These are phyloP conservation scores for Penicillium crystallinum DNA, from an alignment of 495 filamentous ascomycete genomes.

Conservation along the genomic window DNA sequence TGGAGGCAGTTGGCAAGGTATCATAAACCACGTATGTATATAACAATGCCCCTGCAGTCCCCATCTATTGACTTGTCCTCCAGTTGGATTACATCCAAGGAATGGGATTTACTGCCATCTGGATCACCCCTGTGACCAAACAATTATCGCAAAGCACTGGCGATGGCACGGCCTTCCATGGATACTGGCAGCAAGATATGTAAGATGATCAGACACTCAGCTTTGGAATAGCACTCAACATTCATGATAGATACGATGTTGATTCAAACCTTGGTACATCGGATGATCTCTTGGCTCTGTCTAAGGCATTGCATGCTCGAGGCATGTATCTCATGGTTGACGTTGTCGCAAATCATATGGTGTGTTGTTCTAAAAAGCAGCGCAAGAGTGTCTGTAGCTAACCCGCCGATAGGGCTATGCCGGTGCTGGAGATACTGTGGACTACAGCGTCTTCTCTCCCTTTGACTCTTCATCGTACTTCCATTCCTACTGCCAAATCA, in stretches of 20 bases:
- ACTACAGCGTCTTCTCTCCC: slow-evolving; percentile 59
- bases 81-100: slow-evolving; percentile 54
- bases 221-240: not conserved
- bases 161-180: slow-evolving; percentile 61
- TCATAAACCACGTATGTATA: slow-evolving; percentile 56
- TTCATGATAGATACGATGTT: slow-evolving; percentile 43
- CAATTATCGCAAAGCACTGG: slow-evolving; percentile 49
- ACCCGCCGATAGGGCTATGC: slow-evolving; percentile 54
- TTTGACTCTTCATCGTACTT: slow-evolving; percentile 62
- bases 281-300: slow-evolving; percentile 56
- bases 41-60: not conserved
- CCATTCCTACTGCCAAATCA: slow-evolving; percentile 61
- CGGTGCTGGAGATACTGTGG: slow-evolving; percentile 50
- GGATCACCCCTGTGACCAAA: slow-evolving; percentile 72
- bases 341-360: slow-evolving; percentile 74
- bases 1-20: slow-evolving; percentile 68
- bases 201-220: slow-evolving; percentile 1
- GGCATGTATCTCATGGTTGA: slow-evolving; percentile 80
- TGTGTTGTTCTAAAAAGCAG: slow-evolving; percentile 32
- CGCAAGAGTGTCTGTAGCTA: slow-evolving; percentile 62
- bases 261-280: slow-evolving; percentile 62
- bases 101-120: slow-evolving; percentile 79
- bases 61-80: not conserved
- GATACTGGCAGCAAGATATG: slow-evolving; percentile 72
- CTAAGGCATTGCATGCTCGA: slow-evolving; percentile 52